phyloP scores from a whole-genome alignment of 495 filamentous ascomycete species.

The Thozetella sp. region DNA sequence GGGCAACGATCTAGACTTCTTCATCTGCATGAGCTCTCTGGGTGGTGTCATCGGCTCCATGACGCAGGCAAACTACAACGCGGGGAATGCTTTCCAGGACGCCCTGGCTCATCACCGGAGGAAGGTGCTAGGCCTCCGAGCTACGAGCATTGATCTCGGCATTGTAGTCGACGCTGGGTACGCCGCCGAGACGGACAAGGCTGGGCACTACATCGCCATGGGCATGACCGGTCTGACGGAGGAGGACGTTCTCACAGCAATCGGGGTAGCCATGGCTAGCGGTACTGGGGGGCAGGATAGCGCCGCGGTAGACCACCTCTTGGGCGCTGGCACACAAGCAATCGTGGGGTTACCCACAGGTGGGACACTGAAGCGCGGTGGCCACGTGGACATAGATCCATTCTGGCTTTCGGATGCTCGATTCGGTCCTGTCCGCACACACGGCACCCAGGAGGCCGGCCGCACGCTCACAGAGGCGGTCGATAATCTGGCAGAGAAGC shows the following conservation, averaged over 20 bases:
- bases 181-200: constrained; percentile 50
- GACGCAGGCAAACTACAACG: constrained; percentile 65
- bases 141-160: constrained; percentile 55
- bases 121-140: constrained; percentile 40
- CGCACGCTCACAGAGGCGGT: constrained; percentile 34
- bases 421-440: constrained; percentile 40
- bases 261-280: constrained; percentile 32
- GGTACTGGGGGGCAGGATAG: no score
- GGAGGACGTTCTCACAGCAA: constrained; percentile 47
- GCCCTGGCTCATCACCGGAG: constrained; percentile 48
- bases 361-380: not conserved
- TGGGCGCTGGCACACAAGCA: not conserved
- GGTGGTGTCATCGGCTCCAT: constrained; percentile 59
- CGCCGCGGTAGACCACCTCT: no score
- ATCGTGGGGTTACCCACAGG: not conserved
- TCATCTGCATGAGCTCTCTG: constrained; percentile 64
- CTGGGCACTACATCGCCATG: constrained; percentile 46
- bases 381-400: not conserved
- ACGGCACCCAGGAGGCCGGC: constrained; percentile 43
- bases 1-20: constrained; percentile 61
- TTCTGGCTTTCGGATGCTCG: not conserved
- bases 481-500: constrained; percentile 38
- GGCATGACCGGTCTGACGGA: constrained; percentile 45
- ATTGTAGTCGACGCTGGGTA: constrained; percentile 58
- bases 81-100: constrained; percentile 65